Evolutionary conservation across 2,329 filamentous ascomycete species (phyloP).

Genomic region (Scolecobasidium constrictum): DNA sequence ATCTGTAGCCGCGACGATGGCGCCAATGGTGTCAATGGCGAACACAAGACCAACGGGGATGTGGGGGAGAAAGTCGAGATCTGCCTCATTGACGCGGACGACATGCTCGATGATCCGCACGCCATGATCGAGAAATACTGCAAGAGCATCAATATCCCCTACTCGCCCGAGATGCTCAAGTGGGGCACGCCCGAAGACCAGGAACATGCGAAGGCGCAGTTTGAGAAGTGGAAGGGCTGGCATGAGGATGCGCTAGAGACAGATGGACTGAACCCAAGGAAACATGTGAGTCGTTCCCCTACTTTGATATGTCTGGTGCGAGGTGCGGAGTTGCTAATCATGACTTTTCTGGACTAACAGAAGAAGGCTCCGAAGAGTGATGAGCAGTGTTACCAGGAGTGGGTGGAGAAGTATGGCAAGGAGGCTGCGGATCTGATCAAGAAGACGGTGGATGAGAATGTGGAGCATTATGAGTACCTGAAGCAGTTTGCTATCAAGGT

Average conservation of each 20-base stretch:
- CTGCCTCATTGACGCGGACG: slow-evolving; percentile 71
- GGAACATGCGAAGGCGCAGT: slow-evolving; percentile 56
- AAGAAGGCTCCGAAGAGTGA: slow-evolving; percentile 52
- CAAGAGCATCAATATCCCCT: slow-evolving; percentile 60
- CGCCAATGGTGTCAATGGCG: slow-evolving; percentile 14
- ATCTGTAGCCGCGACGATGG: slow-evolving; percentile 36
- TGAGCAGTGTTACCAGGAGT: slow-evolving; percentile 59
- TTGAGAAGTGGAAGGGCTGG: slow-evolving; percentile 96
- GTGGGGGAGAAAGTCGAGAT: slow-evolving; percentile 31
- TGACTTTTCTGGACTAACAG: slow-evolving; percentile 18
- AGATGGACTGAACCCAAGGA: slow-evolving; percentile 60
- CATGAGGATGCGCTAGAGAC: slow-evolving; percentile 90
- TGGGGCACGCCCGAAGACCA: slow-evolving; percentile 64
- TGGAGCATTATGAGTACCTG: slow-evolving; percentile 69
- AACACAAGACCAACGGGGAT: slow-evolving; percentile 20
- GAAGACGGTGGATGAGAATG: slow-evolving; percentile 59
- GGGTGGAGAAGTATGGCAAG: slow-evolving; percentile 63
- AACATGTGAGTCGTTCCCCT: slow-evolving; percentile 38
- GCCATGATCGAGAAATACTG: slow-evolving; percentile 60
- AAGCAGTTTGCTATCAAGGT: slow-evolving; percentile 64
- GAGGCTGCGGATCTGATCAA: slow-evolving; percentile 61
- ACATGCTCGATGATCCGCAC: slow-evolving; percentile 64
- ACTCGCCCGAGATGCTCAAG: slow-evolving; percentile 55
- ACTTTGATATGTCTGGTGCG: neutral
- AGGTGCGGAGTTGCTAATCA: neutral